Evolutionary conservation across 129 eudicot genomes (phyloP).

Genomic region (Dittrichia graveolens): DNA sequence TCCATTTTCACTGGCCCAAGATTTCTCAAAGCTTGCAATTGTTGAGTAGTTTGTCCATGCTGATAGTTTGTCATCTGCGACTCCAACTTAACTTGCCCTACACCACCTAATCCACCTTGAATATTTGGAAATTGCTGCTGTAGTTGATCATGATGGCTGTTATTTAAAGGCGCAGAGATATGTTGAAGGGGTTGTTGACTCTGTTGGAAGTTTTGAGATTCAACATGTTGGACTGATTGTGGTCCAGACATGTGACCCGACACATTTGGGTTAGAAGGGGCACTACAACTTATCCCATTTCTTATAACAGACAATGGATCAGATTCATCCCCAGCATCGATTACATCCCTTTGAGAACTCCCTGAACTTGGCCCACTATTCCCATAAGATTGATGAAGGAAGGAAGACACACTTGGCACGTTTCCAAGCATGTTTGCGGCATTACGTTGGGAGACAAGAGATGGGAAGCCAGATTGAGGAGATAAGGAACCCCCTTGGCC

Average conservation of each 20-base stretch:
- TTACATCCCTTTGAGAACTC: constrained; percentile 6
- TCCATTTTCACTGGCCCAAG: constrained; percentile 31
- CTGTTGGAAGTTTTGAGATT: constrained; percentile 14
- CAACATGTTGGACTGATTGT: constrained; percentile 21
- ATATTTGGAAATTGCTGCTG: constrained; percentile 23
- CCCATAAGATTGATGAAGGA: constrained; percentile 19
- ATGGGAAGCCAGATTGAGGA: constrained; percentile 17
- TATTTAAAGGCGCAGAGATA: neutral
- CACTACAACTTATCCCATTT: constrained; percentile 7
- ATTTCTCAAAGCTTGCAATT: constrained; percentile 25
- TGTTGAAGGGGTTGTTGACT: too few relatives aligned
- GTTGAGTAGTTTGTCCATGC: constrained; percentile 23
- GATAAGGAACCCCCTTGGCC: constrained; percentile 28
- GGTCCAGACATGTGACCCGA: neutral
- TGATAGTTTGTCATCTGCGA: constrained; percentile 17
- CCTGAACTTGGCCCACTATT: constrained; percentile 23
- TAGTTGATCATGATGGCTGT: constrained; percentile 6
- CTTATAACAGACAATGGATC: constrained; percentile 17
- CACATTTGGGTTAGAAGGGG: neutral
- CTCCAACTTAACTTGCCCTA: constrained; percentile 26
- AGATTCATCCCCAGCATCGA: constrained; percentile 19
- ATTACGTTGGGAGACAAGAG: constrained; percentile 25
- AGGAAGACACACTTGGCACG: neutral
- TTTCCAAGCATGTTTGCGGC: constrained; percentile 14
- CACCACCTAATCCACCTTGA: constrained; percentile 27